A percentile compares a stretch with the other conserved stretches of the same genome.
Conservation (phyloP, 257 asterid genomes). For the Penstemon newberryi region DNA sequence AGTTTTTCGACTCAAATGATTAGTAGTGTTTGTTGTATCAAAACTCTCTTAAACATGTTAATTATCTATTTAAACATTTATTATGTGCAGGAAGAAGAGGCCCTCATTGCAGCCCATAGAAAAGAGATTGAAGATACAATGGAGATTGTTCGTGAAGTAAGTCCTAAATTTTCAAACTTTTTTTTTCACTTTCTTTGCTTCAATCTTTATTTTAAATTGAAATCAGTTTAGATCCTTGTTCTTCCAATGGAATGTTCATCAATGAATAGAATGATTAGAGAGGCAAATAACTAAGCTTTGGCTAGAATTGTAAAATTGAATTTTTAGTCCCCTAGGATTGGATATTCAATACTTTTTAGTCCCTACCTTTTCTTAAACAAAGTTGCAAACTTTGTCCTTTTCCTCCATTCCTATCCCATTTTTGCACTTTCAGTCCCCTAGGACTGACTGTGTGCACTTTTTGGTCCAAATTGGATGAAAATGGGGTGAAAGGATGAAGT, state of each 20-base stretch:
- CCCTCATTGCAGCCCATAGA: slow-evolving; percentile 88
- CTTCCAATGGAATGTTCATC: neutral
- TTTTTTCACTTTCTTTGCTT: neutral
- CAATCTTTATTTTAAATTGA: slow-evolving; percentile 6
- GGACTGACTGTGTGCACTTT: no score
- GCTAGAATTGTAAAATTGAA: neutral
- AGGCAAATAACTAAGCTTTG: neutral
- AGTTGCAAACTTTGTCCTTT: no score
- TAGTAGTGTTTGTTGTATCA: neutral
- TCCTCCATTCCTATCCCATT: no score
- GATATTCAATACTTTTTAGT: no score
- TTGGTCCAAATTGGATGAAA: no score
- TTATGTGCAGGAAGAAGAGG: slow-evolving; percentile 79
- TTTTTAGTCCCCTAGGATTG: no score
- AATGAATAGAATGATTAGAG: neutral
- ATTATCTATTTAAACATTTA: slow-evolving; percentile 24
- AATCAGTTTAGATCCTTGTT: slow-evolving; percentile 3
- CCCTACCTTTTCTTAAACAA: no score
- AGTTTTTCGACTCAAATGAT: neutral
- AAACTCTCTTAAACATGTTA: slow-evolving; percentile 12
- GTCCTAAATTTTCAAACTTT: slow-evolving; percentile 19
- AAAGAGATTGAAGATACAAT: slow-evolving; percentile 95
- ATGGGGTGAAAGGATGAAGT: no score
- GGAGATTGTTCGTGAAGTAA: slow-evolving; percentile 96
- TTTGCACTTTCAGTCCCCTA: no score